Base-by-base conservation (phyloP, 768 basidiomycete genomes). In the Crassisporium funariophilum region DNA sequence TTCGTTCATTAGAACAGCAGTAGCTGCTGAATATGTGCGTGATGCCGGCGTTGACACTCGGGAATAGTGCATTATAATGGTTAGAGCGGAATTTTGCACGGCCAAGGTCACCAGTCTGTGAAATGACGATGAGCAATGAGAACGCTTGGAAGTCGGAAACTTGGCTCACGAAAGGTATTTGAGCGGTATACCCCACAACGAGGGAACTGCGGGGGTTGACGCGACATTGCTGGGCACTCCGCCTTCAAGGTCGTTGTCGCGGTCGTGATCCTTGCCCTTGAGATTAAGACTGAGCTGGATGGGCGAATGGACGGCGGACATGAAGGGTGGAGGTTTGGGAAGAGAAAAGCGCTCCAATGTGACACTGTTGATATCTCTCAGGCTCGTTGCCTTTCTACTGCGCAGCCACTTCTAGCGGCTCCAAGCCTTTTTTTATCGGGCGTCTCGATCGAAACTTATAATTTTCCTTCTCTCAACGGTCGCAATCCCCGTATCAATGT, bases 21-120 rank as follows among this genome's bases (percentile, higher is more conserved):
- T 83, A 10, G 92, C 91, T n/a, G 95, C 89, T 25, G 90, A 95
- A 67, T 98, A 98, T 2, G 84, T 76, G 44, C 79, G 76, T 44
- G 84, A 82, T 0, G 88, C 81, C 2, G 89, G 75, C 13, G 83
- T 81, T 8, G 88, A 86, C 42, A 91, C 85, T 53, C 94, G 84
- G 29, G 95, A 97, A 68, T 95, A 91, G 73, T 97, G 94, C 90
- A 98, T 95, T 64, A 98, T 87, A 65, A 98, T 82, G 24, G 92
- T 89, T 46, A 98, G 65, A 46, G 83, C 72, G 16, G 92, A 92
- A 70, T 98, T 98, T 72, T 98, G 95, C 41, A 93, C 79, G 40
- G 91, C 91, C 63, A 94, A 78, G n/a, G 85, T 88, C 49, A 89
- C 75, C 46, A 91, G 77, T 41, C 88, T 91, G 60, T 37, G 36